Base-by-base conservation (phyloP, 73 alveolate genomes). In the Paramecium octaurelia region DNA sequence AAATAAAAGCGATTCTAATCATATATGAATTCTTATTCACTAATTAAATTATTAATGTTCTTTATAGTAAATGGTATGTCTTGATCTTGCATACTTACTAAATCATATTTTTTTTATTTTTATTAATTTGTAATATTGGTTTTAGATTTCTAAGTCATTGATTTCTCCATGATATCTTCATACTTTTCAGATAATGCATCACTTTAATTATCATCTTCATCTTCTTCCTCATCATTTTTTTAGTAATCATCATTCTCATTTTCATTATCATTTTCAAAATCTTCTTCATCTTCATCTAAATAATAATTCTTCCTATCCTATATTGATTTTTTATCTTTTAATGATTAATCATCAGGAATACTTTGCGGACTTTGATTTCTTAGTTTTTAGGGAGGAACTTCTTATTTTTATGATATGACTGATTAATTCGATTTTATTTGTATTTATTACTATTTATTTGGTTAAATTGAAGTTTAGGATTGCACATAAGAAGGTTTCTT, bases 151-250 rank as follows among this genome's bases (percentile, higher is more conserved):
- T 64, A 48, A 34, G 69, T 24, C 60, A 48, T 21, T 58, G 60
- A 24, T 87, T 87, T 92, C 18, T 50, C 46, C 57, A 64, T 90
- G 44, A 92, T 85, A 57, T 94, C 93, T 76, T 92, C 92, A 54
- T 27, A 68, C 2, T 80, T 84, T 35, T 90, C 64, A 85, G 71
- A 77, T 10, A 71, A 48, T 50, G 21, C 89, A 54, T 92, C 93
- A 23, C 85, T 71, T 57, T 58, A 64, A 10, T 77, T 77, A 42
- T 54, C 59, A 21, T 58, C 48, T 0, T 68, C 58, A 35, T 87
- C 23, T 18, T 54, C 69, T 5, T n/a, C 31, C 1, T 54, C 69
- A 18, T 54, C 34, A 0, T 54, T 54, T 18, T 18, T 1, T 18
- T 54, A 20, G 12, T 18, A 18, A 10, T 54, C 34, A 4, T 54